phyloP scores from a whole-genome alignment of 2,329 filamentous ascomycete genomes.

The Botryosphaeria agaves region DNA sequence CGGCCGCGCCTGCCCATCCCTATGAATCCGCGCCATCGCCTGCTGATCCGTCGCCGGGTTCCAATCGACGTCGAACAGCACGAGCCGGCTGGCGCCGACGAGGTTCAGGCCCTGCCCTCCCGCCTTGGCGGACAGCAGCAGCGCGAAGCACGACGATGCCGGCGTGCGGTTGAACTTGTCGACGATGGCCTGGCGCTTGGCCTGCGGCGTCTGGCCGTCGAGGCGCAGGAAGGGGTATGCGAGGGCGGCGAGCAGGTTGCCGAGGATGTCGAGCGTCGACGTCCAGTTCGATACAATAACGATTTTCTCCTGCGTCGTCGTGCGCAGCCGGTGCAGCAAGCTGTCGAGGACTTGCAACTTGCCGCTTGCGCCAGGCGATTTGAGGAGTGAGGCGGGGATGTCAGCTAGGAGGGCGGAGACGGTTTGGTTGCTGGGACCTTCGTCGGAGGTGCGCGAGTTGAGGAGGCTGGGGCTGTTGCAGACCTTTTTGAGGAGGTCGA shows the following conservation, averaged over 20 bases:
- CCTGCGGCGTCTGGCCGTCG: slow-evolving; percentile 46
- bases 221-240: slow-evolving; percentile 48
- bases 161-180: slow-evolving; percentile 50
- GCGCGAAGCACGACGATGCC: slow-evolving; percentile 42
- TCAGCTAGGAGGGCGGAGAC: slow-evolving; percentile 26
- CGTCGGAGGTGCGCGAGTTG: slow-evolving; percentile 26
- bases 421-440: slow-evolving; percentile 29
- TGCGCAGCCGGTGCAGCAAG: slow-evolving; percentile 42
- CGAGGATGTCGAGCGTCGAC: slow-evolving; percentile 50
- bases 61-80: slow-evolving; percentile 62
- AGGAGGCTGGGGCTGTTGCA: slow-evolving; percentile 55
- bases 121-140: slow-evolving; percentile 55
- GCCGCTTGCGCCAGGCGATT: slow-evolving; percentile 39
- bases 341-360: slow-evolving; percentile 52
- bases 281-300: slow-evolving; percentile 66
- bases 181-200: slow-evolving; percentile 49
- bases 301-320: slow-evolving; percentile 49
- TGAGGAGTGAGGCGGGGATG: slow-evolving; percentile 37
- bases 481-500: slow-evolving; percentile 56
- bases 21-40: slow-evolving; percentile 58
- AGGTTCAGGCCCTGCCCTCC: slow-evolving; percentile 55
- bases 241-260: slow-evolving; percentile 40
- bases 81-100: slow-evolving; percentile 49
- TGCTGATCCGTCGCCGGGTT: slow-evolving; percentile 58
- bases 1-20: slow-evolving; percentile 50